phyloP scores from a whole-genome alignment of 164 flowering plant genomes.

The Nymphaea thermarum region DNA sequence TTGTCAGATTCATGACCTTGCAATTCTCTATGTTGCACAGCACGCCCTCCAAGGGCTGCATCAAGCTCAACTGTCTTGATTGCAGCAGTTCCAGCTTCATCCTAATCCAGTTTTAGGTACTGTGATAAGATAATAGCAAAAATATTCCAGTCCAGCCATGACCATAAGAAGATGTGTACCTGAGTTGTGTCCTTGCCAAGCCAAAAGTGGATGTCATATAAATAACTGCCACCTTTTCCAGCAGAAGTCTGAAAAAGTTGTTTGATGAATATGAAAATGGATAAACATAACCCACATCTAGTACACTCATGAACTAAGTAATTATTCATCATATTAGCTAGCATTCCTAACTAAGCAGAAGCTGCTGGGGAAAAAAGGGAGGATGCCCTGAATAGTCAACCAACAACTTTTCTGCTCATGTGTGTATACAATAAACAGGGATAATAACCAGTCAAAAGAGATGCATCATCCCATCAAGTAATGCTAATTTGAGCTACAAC shows the following conservation, averaged over 20 bases:
- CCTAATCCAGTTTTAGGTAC: conserved; percentile 28
- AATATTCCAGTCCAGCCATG: neutral
- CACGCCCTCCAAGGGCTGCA: conserved; percentile 95
- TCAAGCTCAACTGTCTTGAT: conserved; percentile 97
- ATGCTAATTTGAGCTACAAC: no score
- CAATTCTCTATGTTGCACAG: conserved; percentile 91
- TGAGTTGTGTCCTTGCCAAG: conserved; percentile 95
- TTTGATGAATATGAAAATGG: neutral
- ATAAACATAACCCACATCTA: neutral
- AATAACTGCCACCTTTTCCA: conserved; percentile 76
- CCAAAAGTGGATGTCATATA: conserved; percentile 93
- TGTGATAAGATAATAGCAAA: conserved; percentile 2
- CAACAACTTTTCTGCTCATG: no score
- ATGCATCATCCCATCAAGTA: no score
- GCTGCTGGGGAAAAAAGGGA: neutral
- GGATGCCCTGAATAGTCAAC: no score
- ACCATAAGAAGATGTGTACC: conserved; percentile 24
- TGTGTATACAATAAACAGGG: no score
- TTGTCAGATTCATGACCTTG: conserved; percentile 99
- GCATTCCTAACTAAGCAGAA: neutral
- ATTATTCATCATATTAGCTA: neutral
- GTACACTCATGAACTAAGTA: neutral
- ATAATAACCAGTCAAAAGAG: no score
- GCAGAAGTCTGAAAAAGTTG: conserved; percentile 50
- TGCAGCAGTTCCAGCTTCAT: conserved; percentile 99